phyloP scores from a whole-genome alignment of 2,329 filamentous ascomycete species.

The Pseudogymnoascus sp. region DNA sequence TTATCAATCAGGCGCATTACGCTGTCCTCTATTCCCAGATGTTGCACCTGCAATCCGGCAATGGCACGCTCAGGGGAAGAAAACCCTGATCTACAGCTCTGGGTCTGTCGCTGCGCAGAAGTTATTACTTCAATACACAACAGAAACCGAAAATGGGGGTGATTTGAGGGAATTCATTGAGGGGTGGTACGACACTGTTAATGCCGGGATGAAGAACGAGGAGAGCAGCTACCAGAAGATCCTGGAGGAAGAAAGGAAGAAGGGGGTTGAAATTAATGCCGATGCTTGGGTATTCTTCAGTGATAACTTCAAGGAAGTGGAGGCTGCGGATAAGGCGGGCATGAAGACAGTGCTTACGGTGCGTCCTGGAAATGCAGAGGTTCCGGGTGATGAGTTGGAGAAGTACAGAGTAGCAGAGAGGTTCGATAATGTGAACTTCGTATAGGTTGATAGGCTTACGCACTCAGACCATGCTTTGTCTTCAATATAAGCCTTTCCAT shows the following conservation, averaged over 20 bases:
- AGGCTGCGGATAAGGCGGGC: conserved; percentile 55
- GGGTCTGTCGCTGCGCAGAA: conserved; percentile 77
- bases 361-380: conserved; percentile 63
- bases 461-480: background rate
- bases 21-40: conserved; percentile 68
- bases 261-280: conserved; percentile 38
- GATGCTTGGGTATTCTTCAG: conserved; percentile 69
- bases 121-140: conserved; percentile 65
- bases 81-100: conserved; percentile 73
- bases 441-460: background rate
- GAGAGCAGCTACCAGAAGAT: conserved; percentile 53
- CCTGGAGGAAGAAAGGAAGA: conserved; percentile 7
- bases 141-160: conserved; percentile 43
- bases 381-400: conserved; percentile 44
- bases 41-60: conserved; percentile 56
- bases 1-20: conserved; percentile 63
- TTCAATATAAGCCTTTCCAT: background rate
- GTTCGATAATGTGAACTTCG: conserved; percentile 22
- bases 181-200: conserved; percentile 74
- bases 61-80: conserved; percentile 48
- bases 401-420: conserved; percentile 24
- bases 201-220: conserved; percentile 69
- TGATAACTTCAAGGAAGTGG: conserved; percentile 68
- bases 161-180: conserved; percentile 55
- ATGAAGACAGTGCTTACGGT: conserved; percentile 57